Percentiles rank a stretch among this genome's conserved stretches.
These are phyloP conservation scores for Dictyostelium capitatum DNA, from an alignment of 78 protist genomes.

Conservation along the genomic window DNA sequence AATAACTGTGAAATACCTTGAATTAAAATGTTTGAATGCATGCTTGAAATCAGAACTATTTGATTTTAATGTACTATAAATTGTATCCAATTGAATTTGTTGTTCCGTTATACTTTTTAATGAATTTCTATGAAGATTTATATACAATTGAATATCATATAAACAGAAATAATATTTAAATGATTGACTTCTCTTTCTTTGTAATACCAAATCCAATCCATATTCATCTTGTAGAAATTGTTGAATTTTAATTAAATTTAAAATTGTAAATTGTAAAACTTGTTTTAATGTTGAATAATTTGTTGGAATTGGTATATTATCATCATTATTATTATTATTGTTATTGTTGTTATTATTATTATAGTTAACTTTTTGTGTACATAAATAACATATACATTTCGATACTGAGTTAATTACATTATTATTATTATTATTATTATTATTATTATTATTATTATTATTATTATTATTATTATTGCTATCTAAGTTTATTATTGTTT, in stretches of 20 bases:
- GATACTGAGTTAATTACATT: no score
- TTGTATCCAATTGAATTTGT: not conserved
- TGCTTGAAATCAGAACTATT: not conserved
- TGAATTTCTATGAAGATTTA: not conserved
- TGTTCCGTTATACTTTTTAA: not conserved
- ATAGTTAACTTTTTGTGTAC: no score
- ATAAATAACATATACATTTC: no score
- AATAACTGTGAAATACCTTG: not conserved
- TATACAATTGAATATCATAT: not conserved
- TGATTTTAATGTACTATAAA: not conserved
- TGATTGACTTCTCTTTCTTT: not conserved
- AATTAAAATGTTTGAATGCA: not conserved
- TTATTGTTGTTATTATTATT: not conserved
- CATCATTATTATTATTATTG: not conserved
- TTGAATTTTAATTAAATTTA: slow-evolving; percentile 1
- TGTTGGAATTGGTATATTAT: not conserved
- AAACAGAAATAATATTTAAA: not conserved
- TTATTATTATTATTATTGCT: no score
- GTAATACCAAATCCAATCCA: not conserved
- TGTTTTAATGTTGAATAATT: not conserved
- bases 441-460: no score
- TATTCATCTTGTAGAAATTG: not conserved
- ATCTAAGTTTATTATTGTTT: no score
- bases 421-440: no score
- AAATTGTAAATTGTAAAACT: not conserved